Evolutionary conservation across 139 green algal genomes (phyloP).

Genomic region (Closterium sp.): DNA sequence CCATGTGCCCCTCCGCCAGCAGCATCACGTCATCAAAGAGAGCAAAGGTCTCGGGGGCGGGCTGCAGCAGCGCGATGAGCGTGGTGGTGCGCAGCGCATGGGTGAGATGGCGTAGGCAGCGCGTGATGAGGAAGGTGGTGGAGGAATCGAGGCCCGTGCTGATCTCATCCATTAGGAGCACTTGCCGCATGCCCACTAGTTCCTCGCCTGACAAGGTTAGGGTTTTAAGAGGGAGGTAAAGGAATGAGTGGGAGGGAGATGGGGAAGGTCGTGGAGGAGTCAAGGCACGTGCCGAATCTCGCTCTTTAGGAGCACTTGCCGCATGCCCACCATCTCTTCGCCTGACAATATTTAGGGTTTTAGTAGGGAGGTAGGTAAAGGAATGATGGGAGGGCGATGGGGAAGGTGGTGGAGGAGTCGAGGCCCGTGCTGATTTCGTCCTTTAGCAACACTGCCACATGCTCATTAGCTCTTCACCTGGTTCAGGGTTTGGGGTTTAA

Average conservation of each 20-base stretch:
- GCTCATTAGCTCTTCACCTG: constrained; percentile 59
- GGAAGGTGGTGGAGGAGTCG: constrained; percentile 14
- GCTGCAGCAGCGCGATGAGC: constrained; percentile 81
- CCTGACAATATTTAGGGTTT: neutral
- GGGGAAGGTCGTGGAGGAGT: constrained; percentile 10
- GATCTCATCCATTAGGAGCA: constrained; percentile 64
- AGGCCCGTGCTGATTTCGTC: constrained; percentile 42
- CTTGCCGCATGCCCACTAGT: constrained; percentile 51
- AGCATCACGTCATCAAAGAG: constrained; percentile 76
- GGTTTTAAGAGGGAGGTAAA: neutral
- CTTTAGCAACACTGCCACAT: neutral
- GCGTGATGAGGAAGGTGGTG: constrained; percentile 64
- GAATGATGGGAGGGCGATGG: neutral
- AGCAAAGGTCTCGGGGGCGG: constrained; percentile 64
- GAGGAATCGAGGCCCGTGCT: constrained; percentile 65
- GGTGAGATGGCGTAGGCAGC: constrained; percentile 10
- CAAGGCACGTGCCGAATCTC: constrained; percentile 48
- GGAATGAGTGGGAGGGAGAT: neutral
- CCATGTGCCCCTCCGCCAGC: constrained; percentile 18
- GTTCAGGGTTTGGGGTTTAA: too few species aligned
- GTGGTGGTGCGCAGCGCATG: neutral
- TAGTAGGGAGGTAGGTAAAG: neutral
- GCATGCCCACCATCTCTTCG: neutral
- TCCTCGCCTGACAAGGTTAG: constrained; percentile 51
- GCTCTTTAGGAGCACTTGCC: neutral